These are phyloP conservation scores for Aspergillus uvarum DNA, from an alignment of 2,329 filamentous ascomycete species.

Conservation along the genomic window DNA sequence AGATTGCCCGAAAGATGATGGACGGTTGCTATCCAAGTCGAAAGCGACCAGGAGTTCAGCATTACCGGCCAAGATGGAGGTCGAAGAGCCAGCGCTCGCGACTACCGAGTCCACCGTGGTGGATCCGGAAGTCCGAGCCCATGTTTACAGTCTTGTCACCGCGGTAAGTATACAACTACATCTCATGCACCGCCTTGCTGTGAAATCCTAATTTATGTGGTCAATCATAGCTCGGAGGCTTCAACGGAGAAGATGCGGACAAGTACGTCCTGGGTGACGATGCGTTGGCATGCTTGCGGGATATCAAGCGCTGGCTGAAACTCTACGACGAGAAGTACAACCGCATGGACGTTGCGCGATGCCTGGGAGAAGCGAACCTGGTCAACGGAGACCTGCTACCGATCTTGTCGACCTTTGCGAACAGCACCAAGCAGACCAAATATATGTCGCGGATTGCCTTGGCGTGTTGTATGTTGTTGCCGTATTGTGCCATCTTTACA, in stretches of 20 bases:
- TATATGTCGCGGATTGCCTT: conserved; percentile 77
- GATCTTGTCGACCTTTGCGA: conserved; percentile 80
- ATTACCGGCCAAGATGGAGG: conserved; percentile 37
- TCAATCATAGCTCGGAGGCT: conserved; percentile 72
- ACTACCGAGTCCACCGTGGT: conserved; percentile 60
- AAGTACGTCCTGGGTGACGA: conserved; percentile 90
- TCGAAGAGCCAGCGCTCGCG: conserved; percentile 35
- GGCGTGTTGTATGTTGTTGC: conserved; percentile 61
- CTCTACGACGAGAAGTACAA: conserved; percentile 92
- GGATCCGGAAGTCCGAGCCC: conserved; percentile 87
- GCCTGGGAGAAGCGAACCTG: conserved; percentile 87
- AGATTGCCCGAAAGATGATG: background rate
- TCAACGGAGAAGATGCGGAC: conserved; percentile 74
- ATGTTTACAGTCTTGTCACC: conserved; percentile 90
- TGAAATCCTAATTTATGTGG: background rate
- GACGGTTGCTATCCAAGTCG: background rate
- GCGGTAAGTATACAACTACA: conserved; percentile 62
- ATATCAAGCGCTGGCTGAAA: conserved; percentile 92
- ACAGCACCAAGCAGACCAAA: conserved; percentile 68
- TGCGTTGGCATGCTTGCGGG: conserved; percentile 84
- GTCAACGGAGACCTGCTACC: conserved; percentile 85
- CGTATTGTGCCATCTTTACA: background rate
- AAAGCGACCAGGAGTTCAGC: conserved; percentile 2
- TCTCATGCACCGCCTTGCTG: conserved; percentile 1
- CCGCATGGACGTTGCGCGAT: conserved; percentile 90